phyloP scores from a whole-genome alignment of 2,329 filamentous ascomycete species.

The Macroventuria anomochaeta region DNA sequence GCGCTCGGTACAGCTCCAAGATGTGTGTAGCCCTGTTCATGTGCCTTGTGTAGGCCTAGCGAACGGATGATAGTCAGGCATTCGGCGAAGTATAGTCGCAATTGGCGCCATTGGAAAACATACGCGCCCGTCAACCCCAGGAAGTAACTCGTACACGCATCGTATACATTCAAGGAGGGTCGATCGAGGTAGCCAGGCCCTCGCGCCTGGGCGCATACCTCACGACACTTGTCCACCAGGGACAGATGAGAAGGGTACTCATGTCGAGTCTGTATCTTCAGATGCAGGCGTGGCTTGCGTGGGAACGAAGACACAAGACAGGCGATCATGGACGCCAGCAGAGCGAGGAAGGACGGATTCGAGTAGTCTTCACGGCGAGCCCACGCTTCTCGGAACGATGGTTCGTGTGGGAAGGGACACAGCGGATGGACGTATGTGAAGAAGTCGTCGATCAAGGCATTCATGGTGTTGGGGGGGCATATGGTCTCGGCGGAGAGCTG shows the following conservation, averaged over 20 bases:
- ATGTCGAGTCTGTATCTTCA: constrained; percentile 70
- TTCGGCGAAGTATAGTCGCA: constrained; percentile 75
- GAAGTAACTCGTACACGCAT: constrained; percentile 78
- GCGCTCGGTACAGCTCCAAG: constrained; percentile 44
- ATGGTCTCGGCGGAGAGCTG: constrained; percentile 70
- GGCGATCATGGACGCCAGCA: constrained; percentile 77
- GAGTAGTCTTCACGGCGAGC: constrained; percentile 69
- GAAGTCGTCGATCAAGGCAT: constrained; percentile 78
- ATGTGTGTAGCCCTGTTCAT: constrained; percentile 52
- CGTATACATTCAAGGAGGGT: constrained; percentile 63
- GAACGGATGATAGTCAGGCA: constrained; percentile 72
- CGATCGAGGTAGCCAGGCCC: constrained; percentile 64
- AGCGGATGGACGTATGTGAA: constrained; percentile 83
- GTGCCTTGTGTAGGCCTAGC: constrained; percentile 67
- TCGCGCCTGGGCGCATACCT: constrained; percentile 71
- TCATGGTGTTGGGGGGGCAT: constrained; percentile 70
- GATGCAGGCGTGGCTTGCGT: constrained; percentile 70
- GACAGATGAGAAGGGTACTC: constrained; percentile 72
- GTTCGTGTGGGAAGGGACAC: constrained; percentile 78
- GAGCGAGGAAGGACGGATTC: constrained; percentile 70
- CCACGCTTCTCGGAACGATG: constrained; percentile 75
- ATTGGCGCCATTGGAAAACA: constrained; percentile 70
- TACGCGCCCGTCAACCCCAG: constrained; percentile 71
- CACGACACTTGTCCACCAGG: constrained; percentile 73
- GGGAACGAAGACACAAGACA: constrained; percentile 78